Evolutionary conservation across 345 rosid genomes (phyloP).

Genomic region (Aquilaria yunnanensis): DNA sequence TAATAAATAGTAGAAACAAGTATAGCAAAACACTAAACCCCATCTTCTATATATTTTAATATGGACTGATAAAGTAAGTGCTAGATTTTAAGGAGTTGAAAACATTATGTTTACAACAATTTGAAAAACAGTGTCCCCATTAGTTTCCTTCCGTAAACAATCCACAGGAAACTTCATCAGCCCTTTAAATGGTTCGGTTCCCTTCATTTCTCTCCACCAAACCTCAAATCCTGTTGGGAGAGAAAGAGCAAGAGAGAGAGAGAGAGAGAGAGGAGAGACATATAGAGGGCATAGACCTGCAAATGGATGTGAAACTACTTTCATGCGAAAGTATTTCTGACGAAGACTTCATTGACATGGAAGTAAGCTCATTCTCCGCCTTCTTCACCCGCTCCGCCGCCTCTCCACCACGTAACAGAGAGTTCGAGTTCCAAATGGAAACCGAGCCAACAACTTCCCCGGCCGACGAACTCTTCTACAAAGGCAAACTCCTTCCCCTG

Average conservation of each 20-base stretch:
- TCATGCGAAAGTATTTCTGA: conserved; percentile 42
- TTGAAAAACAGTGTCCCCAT: neutral
- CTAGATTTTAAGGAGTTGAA: no score
- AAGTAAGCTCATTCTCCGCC: conserved; percentile 54
- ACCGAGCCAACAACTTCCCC: conserved; percentile 55
- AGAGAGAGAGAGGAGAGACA: neutral
- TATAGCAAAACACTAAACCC: no score
- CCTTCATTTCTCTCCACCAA: conserved; percentile 13
- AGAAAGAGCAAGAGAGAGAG: conserved; percentile 1
- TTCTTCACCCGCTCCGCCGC: conserved; percentile 30
- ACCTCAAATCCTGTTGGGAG: conserved; percentile 2
- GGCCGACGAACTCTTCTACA: conserved; percentile 95
- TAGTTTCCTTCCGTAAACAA: neutral
- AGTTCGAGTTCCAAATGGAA: conserved; percentile 77
- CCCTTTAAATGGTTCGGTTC: conserved; percentile 18
- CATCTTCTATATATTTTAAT: no score
- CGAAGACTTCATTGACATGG: conserved; percentile 90
- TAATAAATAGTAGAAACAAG: no score
- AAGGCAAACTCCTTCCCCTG: conserved; percentile 92
- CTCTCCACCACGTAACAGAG: conserved; percentile 45
- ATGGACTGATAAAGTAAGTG: no score
- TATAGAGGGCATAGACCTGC: conserved; percentile 5
- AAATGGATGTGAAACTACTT: conserved; percentile 42
- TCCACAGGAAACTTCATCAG: conserved; percentile 13
- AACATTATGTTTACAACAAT: conserved; percentile 3